Base-by-base conservation (phyloP, 768 basidiomycete species). In the Leucocoprinus sp. region DNA sequence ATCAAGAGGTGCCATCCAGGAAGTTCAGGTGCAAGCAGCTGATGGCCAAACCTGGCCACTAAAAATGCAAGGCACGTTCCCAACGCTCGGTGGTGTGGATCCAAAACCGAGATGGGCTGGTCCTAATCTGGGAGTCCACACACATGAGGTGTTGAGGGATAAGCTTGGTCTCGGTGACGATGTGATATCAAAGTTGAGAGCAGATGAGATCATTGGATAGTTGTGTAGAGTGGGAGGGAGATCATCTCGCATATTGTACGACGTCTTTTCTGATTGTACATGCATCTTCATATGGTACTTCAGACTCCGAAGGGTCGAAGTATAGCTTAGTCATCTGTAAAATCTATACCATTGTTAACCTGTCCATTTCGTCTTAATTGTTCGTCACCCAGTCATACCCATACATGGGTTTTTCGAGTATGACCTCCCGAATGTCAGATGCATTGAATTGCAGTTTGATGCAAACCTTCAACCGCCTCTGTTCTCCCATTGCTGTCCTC, bases 51-150 rank as follows among this genome's bases (percentile, higher is more conserved):
- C 49, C 1, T 83, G 82, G 82, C 73, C 60, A 31, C 71, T 84
- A 48, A 84, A 82, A 60, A 81, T 85, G 79, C 69, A 72, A 31
- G 71, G 71, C 21, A 79, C 80, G 21, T 78, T 79, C 50, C 83
- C 82, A 5, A 59, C 78, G 42, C 57, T 85, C 43, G 74, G 82
- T 48, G 80, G 78, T 11, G 74, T 73, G 21, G 69, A 79, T 34
- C 61, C 73, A 4, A 66, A 66, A 52, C 80, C 82, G 1, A 71
- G 67, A 50, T 84, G 81, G 81, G 82, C 80, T 21, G 82, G 82
- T 0, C 82, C 82, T 1, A 68, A 81, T 49, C 62, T 84, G n/a
- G 83, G 83, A 3, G 59, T 64, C 42, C 78, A 79, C 55, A 80
- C 78, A 0, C 66, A 73, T 14, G 66, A 72, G 34, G 67, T 79